A percentile compares a stretch with the other conserved stretches of the same genome.
These are phyloP conservation scores for Penicillium oxalicum DNA, from an alignment of 2,329 filamentous ascomycete species.

Conservation along the genomic window DNA sequence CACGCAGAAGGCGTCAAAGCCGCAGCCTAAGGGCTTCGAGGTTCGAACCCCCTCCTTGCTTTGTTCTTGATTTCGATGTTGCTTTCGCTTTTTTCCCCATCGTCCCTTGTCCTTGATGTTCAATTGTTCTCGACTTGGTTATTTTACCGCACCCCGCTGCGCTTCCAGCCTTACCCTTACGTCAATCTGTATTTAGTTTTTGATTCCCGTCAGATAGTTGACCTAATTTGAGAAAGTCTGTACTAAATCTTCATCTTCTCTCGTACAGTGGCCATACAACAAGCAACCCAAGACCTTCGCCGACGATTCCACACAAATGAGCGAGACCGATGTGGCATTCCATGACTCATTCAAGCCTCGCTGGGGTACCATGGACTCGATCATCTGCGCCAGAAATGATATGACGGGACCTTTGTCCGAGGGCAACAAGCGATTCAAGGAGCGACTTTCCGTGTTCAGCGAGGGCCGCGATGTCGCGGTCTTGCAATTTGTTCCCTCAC, in stretches of 20 bases:
- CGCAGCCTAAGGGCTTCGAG: conserved; percentile 68
- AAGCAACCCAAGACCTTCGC: conserved; percentile 66
- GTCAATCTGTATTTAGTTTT: conserved; percentile 18
- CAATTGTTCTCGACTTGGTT: neutral
- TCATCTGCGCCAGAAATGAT: conserved; percentile 57
- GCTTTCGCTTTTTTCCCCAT: neutral
- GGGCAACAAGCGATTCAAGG: conserved; percentile 44
- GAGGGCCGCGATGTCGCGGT: conserved; percentile 30
- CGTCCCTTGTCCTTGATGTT: conserved; percentile 40
- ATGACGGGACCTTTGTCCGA: conserved; percentile 16
- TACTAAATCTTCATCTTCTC: conserved; percentile 33
- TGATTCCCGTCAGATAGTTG: conserved; percentile 22
- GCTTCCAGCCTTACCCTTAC: conserved; percentile 3
- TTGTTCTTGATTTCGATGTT: conserved; percentile 20
- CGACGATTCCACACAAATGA: conserved; percentile 56
- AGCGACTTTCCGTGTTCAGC: conserved; percentile 44
- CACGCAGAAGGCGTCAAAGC: conserved; percentile 49
- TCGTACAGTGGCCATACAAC: conserved; percentile 74
- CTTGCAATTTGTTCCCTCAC: conserved; percentile 19
- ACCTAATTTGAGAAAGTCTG: conserved; percentile 35
- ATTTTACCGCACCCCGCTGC: neutral
- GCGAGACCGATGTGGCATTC: conserved; percentile 59
- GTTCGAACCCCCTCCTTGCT: conserved; percentile 59
- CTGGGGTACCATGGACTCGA: conserved; percentile 69
- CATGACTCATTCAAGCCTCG: conserved; percentile 70